Evolutionary conservation across 202 grass and related monocot genomes (phyloP), one percentile per base, ranked within the genome.

Genomic region (Schoenoplectus triqueter): DNA sequence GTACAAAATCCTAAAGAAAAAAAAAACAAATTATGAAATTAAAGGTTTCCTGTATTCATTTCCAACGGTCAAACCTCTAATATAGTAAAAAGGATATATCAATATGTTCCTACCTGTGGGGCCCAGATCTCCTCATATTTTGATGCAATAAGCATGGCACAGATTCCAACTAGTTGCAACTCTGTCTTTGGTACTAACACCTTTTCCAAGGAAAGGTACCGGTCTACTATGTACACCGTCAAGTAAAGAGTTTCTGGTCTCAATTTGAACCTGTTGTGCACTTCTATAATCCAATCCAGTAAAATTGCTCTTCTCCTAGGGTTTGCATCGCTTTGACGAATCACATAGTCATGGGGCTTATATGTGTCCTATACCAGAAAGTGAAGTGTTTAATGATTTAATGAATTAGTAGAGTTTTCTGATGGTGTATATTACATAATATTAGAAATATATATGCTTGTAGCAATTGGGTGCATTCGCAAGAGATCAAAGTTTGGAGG

Each of bases 121-220:
- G 91, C 88, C 96, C 96, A 98, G 4, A 95, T 88, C 63, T 98
- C 96, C 69, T 98, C 96, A 5, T 98, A 98, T n/a, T 98, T 98
- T 87, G 84, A 86, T 0, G 93, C 87, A 45, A 98, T 95, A 10
- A 98, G 84, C 85, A 98, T 88, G 6, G 96, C 86, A 0, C 84
- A 89, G 2, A 92, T 57, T 80, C 90, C 93, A 0, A 98, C 82
- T 2, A 98, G 93, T 86, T 98, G 96, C 46, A 98, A 65, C 79
- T 98, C 88, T 69, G 11, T 80, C 64, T 67, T 87, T 44, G 46
- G 54, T 84, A 84, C 64, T 4, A 56, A 54, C 80, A 88, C 82
- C 22, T 14, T 15, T 57, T 91, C 87, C 73, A 82, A 55, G 0
- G 93, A 98, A 1, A 98, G 90, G 84, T 91, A 98, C 10, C 80